phyloP scores from a whole-genome alignment of 2,329 filamentous ascomycete species.

The Neonectria coccinea region DNA sequence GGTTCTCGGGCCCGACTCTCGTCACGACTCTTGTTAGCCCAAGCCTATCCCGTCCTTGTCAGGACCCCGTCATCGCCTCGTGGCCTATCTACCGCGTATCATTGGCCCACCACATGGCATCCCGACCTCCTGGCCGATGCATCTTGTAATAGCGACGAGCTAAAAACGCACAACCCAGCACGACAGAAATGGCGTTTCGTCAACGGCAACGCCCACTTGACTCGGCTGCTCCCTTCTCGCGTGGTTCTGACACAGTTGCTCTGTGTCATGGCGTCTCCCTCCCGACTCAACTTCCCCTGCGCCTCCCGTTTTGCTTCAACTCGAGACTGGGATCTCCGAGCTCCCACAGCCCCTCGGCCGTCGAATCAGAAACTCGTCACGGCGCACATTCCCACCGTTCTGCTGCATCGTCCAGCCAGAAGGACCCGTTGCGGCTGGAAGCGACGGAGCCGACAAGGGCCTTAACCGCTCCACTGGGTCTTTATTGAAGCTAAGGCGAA shows the following conservation, averaged over 20 bases:
- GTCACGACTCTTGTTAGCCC: not conserved
- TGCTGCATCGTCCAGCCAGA: conserved; percentile 12
- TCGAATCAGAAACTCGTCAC: conserved; percentile 38
- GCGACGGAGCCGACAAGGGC: conserved; percentile 20
- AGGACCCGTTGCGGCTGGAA: conserved; percentile 20
- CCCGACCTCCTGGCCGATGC: conserved; percentile 7
- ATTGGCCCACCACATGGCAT: conserved; percentile 31
- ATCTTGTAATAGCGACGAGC: conserved; percentile 6
- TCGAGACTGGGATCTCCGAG: conserved; percentile 23
- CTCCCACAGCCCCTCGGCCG: not conserved
- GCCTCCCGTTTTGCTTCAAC: conserved; percentile 9
- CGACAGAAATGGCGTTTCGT: conserved; percentile 11
- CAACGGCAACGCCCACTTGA: not conserved
- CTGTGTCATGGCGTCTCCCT: conserved; percentile 28
- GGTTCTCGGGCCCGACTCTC: not conserved
- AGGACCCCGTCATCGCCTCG: conserved; percentile 28
- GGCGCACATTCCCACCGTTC: conserved; percentile 34
- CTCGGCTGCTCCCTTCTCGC: conserved; percentile 15
- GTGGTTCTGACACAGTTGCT: conserved; percentile 11
- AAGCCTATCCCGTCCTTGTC: not conserved
- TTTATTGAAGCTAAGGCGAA: not conserved
- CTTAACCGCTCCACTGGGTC: conserved; percentile 36
- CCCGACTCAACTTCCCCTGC: conserved; percentile 11
- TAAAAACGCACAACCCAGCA: conserved; percentile 9
- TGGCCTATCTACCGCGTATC: conserved; percentile 31